Evolutionary conservation across 768 basidiomycete species (phyloP).

Genomic region (Suillus brevipes): DNA sequence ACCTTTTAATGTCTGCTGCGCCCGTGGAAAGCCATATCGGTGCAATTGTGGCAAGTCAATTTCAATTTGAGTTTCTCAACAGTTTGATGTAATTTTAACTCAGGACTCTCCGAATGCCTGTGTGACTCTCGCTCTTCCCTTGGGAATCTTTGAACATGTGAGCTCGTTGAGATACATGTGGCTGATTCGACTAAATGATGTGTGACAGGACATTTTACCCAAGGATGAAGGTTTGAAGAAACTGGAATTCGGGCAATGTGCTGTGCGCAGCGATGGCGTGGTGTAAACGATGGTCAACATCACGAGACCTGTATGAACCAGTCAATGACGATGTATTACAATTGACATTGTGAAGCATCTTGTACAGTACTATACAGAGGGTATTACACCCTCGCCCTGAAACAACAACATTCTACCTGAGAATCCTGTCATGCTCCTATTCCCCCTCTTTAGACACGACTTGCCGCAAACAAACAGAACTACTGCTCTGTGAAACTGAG

Average conservation of each 20-base stretch:
- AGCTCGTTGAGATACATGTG: conserved; percentile 20
- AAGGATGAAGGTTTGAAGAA: conserved; percentile 61
- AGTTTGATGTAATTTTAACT: neutral
- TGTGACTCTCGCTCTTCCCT: conserved; percentile 69
- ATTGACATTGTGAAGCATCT: neutral
- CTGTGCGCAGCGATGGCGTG: conserved; percentile 47
- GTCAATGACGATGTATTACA: neutral
- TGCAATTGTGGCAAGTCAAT: conserved; percentile 58
- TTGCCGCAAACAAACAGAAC: neutral
- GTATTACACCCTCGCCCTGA: neutral
- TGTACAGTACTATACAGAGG: neutral
- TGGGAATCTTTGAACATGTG: conserved; percentile 77
- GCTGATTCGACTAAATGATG: neutral
- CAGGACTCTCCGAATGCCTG: conserved; percentile 80
- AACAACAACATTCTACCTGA: neutral
- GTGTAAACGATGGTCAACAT: conserved; percentile 27
- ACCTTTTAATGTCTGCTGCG: conserved; percentile 67
- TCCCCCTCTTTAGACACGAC: neutral
- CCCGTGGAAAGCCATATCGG: conserved; percentile 70
- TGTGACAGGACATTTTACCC: conserved; percentile 62
- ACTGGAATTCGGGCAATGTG: conserved; percentile 59
- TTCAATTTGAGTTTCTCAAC: neutral
- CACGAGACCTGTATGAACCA: neutral
- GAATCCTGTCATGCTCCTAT: neutral
- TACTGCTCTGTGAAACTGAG: conserved; percentile 16